Evolutionary conservation across 805 yeast species (phyloP), one percentile per base, ranked within the genome.

Genomic region (Starmerella stellata): DNA sequence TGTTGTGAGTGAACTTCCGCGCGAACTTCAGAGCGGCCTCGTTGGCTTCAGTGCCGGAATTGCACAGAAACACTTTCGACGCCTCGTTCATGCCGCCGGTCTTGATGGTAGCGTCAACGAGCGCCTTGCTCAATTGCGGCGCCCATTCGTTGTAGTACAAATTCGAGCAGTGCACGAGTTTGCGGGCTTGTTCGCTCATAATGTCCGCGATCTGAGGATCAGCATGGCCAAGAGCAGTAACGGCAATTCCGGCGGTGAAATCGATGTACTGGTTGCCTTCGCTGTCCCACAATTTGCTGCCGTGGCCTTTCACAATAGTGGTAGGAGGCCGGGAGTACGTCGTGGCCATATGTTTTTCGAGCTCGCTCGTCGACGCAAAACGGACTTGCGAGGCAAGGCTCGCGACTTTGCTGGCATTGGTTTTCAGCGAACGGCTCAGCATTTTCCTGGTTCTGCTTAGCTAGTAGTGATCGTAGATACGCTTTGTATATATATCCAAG

Each of bases 221-320:
- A 20, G 83, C 64, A 54, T 90, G 96, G 2, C 98, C 98, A 45
- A 90, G 63, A 1, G 80, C 76, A n/a, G 94, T 87, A 14, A 90
- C 98, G 1, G 98, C 96, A 48, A 90, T 87, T 38, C 98, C 98
- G 2, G 95, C 83, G 1, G 87, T 75, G 59, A 90, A 87, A 55
- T 90, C 98, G 37, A 90, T 66, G 53, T 76, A 90, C 54, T 76
- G 68, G 35, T 58, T 56, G 43, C 78, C 77, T 50, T 80, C 82
- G 36, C 77, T 59, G 57, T 90, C 98, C 65, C 75, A 83, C 39
- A 90, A 56, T 38, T 65, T 64, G n/a, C 83, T 71, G 16, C 93
- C 94, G 49, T 72, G 59, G 27, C 95, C 98, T 43, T 75, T 76
- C 36, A 77, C 73, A 40, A 87, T 65, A 15, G 82, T 78, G 36